Evolutionary conservation across 306 rosid species (phyloP), one percentile per base, ranked within the genome.

Genomic region (Alnus rubra): DNA sequence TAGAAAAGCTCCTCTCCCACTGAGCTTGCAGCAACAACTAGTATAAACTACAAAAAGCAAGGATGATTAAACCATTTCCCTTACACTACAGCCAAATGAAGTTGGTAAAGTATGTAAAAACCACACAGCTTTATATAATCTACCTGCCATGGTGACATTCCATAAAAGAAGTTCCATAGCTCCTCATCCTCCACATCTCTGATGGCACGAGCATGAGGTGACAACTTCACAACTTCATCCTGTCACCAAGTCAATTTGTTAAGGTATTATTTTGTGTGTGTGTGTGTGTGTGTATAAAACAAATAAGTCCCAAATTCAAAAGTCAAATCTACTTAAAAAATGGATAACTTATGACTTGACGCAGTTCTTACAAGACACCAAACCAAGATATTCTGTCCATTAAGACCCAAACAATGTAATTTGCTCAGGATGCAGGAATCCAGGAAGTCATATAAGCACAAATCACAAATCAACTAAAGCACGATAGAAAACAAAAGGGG

Each of bases 61-160:
- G 54, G 68, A 64, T 67, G 47, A 80, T 28, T 55, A 54, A 18
- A 48, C 68, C 52, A 72, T 15, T 76, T 81, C 69, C 64, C 68
- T 71, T 55, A 63, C 77, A 47, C 76, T 77, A 63, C 81, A 60
- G 65, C 52, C 50, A 76, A 86, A 55, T 48, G 71, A 80, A 75
- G 39, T 77, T 37, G 50, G 42, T 14, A 53, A 69, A 76, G 39
- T 19, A 73, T 49, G 45, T 47, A 69, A 74, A 76, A 42, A 62
- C 0, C 44, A 70, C 73, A 73, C 49, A 76, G 76, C 64, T 52
- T 28, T 45, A 55, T 74, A 48, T 13, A 68, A 77, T 62, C 58
- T 76, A 92, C 98, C 98, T 95, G 98, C 92, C 90, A 95, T 14
- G 98, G 94, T 13, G 98, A 92, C 98, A 95, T 92, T 82, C 98